Percentiles rank a stretch among this genome's conserved stretches.
These are phyloP conservation scores for Lithohypha guttulata DNA, from an alignment of 2,329 filamentous ascomycete genomes.

Conservation along the genomic window DNA sequence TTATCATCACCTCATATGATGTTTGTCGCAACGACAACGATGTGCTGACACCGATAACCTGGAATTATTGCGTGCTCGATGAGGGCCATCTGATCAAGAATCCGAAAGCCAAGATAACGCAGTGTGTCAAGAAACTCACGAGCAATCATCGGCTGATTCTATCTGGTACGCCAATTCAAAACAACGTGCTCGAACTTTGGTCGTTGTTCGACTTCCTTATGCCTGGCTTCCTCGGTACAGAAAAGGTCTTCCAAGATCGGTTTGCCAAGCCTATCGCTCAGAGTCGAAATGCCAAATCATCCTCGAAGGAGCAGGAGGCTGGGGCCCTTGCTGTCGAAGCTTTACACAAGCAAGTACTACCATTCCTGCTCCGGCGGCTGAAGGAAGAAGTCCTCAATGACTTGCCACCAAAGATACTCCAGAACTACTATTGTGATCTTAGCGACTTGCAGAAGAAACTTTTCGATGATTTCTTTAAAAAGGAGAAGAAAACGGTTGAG, in stretches of 20 bases:
- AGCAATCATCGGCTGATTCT: constrained; percentile 95
- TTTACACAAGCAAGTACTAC: constrained; percentile 94
- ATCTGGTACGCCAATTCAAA: constrained; percentile 94
- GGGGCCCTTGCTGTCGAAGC: constrained; percentile 94
- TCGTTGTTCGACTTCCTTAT: constrained; percentile 98
- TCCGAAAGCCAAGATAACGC: constrained; percentile 87
- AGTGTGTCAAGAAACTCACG: constrained; percentile 77
- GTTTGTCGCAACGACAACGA: constrained; percentile 96
- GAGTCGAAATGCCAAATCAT: constrained; percentile 90
- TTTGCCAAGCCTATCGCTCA: constrained; percentile 93
- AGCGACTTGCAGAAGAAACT: constrained; percentile 89
- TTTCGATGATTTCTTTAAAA: constrained; percentile 93
- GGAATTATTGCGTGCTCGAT: constrained; percentile 96
- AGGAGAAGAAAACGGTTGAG: constrained; percentile 77
- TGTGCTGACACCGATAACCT: constrained; percentile 67
- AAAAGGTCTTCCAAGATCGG: constrained; percentile 92
- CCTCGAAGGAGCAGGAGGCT: constrained; percentile 94
- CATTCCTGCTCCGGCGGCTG: constrained; percentile 86
- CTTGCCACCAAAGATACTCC: constrained; percentile 91
- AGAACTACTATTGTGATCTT: constrained; percentile 98
- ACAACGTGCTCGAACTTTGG: constrained; percentile 95
- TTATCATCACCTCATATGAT: constrained; percentile 96
- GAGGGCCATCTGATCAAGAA: constrained; percentile 99
- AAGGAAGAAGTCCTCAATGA: constrained; percentile 98
- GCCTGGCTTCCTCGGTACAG: constrained; percentile 91